phyloP scores from a whole-genome alignment of 495 filamentous ascomycete species.

The Cercophora samala region DNA sequence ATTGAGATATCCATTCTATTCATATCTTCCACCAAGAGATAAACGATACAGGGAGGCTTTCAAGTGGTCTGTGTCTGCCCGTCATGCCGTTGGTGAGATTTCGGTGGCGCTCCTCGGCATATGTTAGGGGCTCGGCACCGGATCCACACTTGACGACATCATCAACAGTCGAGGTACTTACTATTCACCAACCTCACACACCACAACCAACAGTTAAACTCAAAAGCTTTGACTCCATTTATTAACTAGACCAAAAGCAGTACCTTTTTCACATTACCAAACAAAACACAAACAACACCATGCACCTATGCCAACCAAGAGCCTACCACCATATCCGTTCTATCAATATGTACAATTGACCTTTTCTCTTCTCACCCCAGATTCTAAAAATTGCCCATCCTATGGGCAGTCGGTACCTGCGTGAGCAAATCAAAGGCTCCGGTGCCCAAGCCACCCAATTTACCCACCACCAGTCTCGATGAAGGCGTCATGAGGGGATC shows the following conservation, averaged over 20 bases:
- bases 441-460: conserved; percentile 76
- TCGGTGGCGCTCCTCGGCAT: too few species aligned
- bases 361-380: neutral
- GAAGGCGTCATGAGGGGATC: conserved; percentile 85
- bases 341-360: neutral
- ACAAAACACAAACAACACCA: neutral
- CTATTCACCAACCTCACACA: too few species aligned
- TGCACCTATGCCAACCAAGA: neutral
- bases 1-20: too few species aligned
- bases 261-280: neutral
- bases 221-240: neutral
- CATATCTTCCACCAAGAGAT: too few species aligned
- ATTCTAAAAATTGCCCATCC: conserved; percentile 19
- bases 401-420: conserved; percentile 39
- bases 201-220: too few species aligned
- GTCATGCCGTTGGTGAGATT: too few species aligned
- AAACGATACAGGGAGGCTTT: too few species aligned
- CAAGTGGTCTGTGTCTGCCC: too few species aligned
- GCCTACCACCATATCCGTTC: neutral
- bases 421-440: conserved; percentile 85
- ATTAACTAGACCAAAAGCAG: neutral
- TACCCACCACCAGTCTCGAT: conserved; percentile 83
- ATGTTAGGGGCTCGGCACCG: too few species aligned
- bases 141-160: too few species aligned
- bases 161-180: too few species aligned